Evolutionary conservation across 1,284 basidiomycete genomes (phyloP).

Genomic region (Heterobasidion parviporum): DNA sequence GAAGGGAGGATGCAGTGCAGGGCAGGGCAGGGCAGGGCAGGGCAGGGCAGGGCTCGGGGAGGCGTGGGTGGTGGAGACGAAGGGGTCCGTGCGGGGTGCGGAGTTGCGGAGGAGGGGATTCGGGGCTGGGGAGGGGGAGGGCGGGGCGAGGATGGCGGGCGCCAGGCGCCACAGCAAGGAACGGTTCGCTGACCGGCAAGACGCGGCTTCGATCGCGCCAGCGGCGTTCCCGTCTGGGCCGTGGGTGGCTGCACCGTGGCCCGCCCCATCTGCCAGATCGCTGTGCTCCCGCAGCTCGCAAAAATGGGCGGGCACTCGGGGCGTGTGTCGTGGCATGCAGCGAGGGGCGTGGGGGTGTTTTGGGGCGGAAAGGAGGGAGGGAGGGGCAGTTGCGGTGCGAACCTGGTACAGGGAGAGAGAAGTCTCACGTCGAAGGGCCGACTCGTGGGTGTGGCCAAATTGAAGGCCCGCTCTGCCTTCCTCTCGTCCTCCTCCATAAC

Average conservation of each 20-base stretch:
- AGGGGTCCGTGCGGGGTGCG: not conserved
- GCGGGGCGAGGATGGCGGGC: not conserved
- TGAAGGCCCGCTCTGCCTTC: conserved; percentile 15
- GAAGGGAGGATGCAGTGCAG: too few relatives aligned
- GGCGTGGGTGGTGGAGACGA: not conserved
- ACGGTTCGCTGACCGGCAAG: not conserved
- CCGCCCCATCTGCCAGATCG: not conserved
- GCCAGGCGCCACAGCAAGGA: not conserved
- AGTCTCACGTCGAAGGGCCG: conserved; percentile 14
- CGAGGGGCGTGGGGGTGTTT: not conserved
- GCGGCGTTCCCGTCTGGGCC: conserved; percentile 6
- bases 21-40: too few relatives aligned
- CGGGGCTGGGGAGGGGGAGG: not conserved
- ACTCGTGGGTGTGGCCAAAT: conserved; percentile 15
- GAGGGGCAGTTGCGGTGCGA: too few relatives aligned
- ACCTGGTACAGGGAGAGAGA: not conserved
- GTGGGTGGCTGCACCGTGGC: too few relatives aligned
- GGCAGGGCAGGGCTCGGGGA: too few relatives aligned
- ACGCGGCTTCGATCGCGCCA: conserved; percentile 6
- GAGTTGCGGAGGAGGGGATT: too few relatives aligned
- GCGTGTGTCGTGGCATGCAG: not conserved
- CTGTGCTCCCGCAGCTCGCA: not conserved
- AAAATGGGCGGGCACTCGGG: conserved; percentile 8
- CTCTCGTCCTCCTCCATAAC: conserved; percentile 6
- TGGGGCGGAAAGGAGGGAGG: not conserved